Conservation (phyloP, 1,284 basidiomycete genomes). For the Tylopilus orsonianus region DNA sequence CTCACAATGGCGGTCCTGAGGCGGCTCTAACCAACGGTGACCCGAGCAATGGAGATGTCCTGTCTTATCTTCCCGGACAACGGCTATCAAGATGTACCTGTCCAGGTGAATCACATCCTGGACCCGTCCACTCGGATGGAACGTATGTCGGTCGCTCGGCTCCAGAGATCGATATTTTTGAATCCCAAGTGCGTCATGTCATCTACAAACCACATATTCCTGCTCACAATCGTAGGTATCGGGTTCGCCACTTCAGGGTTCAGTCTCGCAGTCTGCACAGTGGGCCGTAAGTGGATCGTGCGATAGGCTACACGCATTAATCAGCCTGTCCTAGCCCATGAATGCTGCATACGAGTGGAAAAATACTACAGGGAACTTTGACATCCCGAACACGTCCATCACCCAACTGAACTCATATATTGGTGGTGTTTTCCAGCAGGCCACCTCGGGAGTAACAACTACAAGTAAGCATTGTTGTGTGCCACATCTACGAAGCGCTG, state of each 20-base stretch:
- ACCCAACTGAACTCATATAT: slow-evolving; percentile 45
- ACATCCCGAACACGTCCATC: slow-evolving; percentile 40
- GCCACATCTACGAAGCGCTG: not conserved
- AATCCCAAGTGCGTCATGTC: slow-evolving; percentile 42
- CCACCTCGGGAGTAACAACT: slow-evolving; percentile 54
- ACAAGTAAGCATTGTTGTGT: slow-evolving; percentile 31
- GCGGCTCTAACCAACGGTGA: slow-evolving; percentile 44
- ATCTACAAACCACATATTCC: not conserved
- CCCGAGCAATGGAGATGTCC: slow-evolving; percentile 30
- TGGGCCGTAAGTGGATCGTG: slow-evolving; percentile 42
- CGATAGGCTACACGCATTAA: slow-evolving; percentile 7
- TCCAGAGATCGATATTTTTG: slow-evolving; percentile 74
- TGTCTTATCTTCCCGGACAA: slow-evolving; percentile 63
- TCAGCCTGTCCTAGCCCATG: slow-evolving; percentile 25
- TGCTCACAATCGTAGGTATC: slow-evolving; percentile 31
- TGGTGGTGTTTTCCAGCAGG: slow-evolving; percentile 59
- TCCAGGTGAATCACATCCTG: slow-evolving; percentile 60
- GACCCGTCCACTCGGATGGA: slow-evolving; percentile 48
- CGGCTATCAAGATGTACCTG: slow-evolving; percentile 67
- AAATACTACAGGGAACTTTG: slow-evolving; percentile 41
- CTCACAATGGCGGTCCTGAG: slow-evolving; percentile 37
- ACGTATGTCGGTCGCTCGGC: slow-evolving; percentile 63
- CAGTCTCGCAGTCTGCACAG: slow-evolving; percentile 49
- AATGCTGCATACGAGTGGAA: slow-evolving; percentile 37
- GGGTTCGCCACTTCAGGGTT: slow-evolving; percentile 35